Evolutionary conservation across 495 filamentous ascomycete genomes (phyloP), one percentile per base, ranked within the genome.

Genomic region (Lasiosphaeria miniovina): DNA sequence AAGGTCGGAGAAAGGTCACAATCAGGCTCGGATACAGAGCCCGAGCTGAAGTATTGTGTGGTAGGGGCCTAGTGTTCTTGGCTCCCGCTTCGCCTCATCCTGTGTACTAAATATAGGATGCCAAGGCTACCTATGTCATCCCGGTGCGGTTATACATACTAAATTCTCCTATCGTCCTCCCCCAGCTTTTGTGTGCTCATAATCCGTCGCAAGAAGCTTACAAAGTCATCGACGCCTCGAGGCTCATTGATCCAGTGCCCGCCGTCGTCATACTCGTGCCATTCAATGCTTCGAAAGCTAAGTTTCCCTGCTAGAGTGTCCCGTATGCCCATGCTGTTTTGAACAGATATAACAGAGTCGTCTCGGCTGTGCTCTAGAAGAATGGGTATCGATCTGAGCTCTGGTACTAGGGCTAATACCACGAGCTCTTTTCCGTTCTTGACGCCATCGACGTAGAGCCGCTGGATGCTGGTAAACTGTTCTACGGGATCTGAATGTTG

Each of bases 171-270:
- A 24, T 24, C 24, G 1, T 24, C 24, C 24, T 24, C 2, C 24
- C 24, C 24, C 24, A 24, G 24, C 24, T 2, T 24, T 24, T 24
- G 2, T 14, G 12, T 4, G 17, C 10, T 40, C 45, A 61, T 49
- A 24, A 31, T 15, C 46, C 4, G 24, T 40, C 46, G 33, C 33
- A 61, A 14, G 31, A 61, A 61, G 33, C 9, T n/a, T 2, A 56
- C 52, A 24, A 61, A 45, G 24, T 57, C 59, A 12, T 61, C 54
- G 12, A 61, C 48, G 4, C 59, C 59, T 53, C 52, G 59, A 11
- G 59, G 59, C 34, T 61, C 59, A 49, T 61, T 61, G 34, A 61
- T 7, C 59, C 59, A 57, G 31, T 61, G 59, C 4, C 48, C 59
- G 15, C 59, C 59, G 32, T 57, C 59, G 7, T 57, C 59, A 48